Evolutionary conservation across 2,329 filamentous ascomycete genomes (phyloP), one percentile per base, ranked within the genome.

Genomic region (Pezicula rhizophila): DNA sequence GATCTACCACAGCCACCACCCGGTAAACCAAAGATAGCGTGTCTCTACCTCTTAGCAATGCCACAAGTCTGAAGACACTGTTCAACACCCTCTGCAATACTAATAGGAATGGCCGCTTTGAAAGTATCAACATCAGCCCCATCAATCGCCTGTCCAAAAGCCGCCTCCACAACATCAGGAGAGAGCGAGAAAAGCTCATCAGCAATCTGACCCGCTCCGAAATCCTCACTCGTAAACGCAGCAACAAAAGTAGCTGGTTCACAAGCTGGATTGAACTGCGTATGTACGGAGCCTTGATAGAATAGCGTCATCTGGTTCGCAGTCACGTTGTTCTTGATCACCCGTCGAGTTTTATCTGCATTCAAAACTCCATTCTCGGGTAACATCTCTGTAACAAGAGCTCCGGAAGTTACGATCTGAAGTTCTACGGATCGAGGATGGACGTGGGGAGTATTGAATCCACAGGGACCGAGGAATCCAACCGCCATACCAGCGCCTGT

Each of bases 391-490:
- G 73, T 73, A 47, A 75, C 66, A 53, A 79, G 62, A 18, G 62
- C 65, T 46, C 77, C 77, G 35, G 71, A 55, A 42, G 72, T 70
- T 55, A 79, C 69, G 60, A 78, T 66, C 53, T 76, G 73, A 45
- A 80, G 71, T 66, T 80, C 76, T 23, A 23, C 23, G 28, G 73
- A 71, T 38, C 77, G 75, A 43, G 74, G 75, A 63, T 79, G 77
- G 3, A 75, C 68, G 66, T 80, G 77, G 15, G 76, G 74, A 7
- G 74, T 78, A 68, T 78, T 79, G 64, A 81, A 75, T 50, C 74
- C 77, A 57, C 77, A 81, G 33, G 70, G 66, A 31, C 69, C 67
- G 34, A 81, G 64, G 57, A 73, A 73, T 37, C 74, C 76, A 7
- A 80, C 64, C 2, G 75, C 74, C 67, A 77, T 76, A 49, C 70